Conservation (phyloP, 2,329 filamentous ascomycete species). For the Harringtonia lauricola region DNA sequence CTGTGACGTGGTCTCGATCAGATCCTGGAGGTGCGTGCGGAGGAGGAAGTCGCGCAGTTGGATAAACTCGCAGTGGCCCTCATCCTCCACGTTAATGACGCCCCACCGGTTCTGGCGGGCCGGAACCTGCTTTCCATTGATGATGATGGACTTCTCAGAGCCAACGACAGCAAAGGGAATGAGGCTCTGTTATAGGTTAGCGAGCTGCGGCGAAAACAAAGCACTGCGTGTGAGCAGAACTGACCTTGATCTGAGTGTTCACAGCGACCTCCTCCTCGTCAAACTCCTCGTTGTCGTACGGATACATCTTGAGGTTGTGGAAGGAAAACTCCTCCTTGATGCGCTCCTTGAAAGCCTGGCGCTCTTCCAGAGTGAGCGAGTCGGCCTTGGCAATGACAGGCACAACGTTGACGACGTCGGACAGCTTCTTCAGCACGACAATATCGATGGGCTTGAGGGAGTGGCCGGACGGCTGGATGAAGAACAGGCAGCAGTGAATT, state of each 20-base stretch:
- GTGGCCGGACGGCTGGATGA: conserved; percentile 97
- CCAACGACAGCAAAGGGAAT: conserved; percentile 97
- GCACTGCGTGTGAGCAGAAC: too few species aligned
- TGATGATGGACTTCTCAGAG: conserved; percentile 94
- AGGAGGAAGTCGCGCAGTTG: conserved; percentile 98
- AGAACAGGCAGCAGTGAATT: conserved; percentile 99
- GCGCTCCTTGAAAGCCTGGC: conserved; percentile 91
- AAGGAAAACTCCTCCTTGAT: conserved; percentile 99
- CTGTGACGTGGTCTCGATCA: conserved; percentile 98
- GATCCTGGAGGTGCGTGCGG: conserved; percentile 93
- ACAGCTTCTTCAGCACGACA: conserved; percentile 98
- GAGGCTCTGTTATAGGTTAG: conserved; percentile 50
- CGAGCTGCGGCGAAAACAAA: background rate
- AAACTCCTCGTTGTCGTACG: conserved; percentile 98
- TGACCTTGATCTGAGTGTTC: conserved; percentile 94
- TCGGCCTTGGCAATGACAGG: conserved; percentile 98
- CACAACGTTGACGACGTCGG: conserved; percentile 97
- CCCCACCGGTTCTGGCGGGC: conserved; percentile 99
- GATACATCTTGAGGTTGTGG: conserved; percentile 99
- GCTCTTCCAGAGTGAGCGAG: conserved; percentile 90
- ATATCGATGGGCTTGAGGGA: conserved; percentile 99
- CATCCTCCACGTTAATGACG: conserved; percentile 98
- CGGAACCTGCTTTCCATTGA: conserved; percentile 93
- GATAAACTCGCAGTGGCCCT: conserved; percentile 99
- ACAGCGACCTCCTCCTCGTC: conserved; percentile 91